Percentiles rank a stretch among this genome's conserved stretches.
phyloP scores from a whole-genome alignment of 2,329 filamentous ascomycete genomes.

The Delphinella strobiligena region DNA sequence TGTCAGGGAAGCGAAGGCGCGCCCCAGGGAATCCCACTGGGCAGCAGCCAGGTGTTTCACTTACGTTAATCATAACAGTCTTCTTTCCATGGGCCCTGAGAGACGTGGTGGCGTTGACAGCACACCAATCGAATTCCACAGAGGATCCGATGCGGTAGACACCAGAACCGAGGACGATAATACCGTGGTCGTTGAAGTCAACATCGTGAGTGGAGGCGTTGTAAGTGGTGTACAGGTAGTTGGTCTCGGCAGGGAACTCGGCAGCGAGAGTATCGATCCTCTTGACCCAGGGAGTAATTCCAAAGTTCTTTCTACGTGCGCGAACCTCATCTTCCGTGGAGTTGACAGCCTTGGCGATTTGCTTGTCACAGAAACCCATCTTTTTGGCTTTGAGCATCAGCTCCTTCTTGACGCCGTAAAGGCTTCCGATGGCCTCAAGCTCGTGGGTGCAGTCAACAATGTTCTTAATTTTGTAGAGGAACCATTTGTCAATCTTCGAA shows the following conservation, averaged over 20 bases:
- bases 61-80: slow-evolving; percentile 84
- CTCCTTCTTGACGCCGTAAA: slow-evolving; percentile 79
- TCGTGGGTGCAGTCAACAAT: slow-evolving; percentile 83
- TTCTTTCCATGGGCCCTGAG: slow-evolving; percentile 83
- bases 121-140: slow-evolving; percentile 98
- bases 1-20: too few species aligned
- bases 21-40: too few species aligned
- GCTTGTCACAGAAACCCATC: slow-evolving; percentile 91
- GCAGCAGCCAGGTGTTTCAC: slow-evolving; percentile 4
- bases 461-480: slow-evolving; percentile 95
- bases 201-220: slow-evolving; percentile 92
- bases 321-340: slow-evolving; percentile 84
- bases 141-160: slow-evolving; percentile 97
- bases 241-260: slow-evolving; percentile 88
- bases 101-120: slow-evolving; percentile 76
- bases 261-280: slow-evolving; percentile 95
- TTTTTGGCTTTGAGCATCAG: slow-evolving; percentile 88
- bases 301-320: slow-evolving; percentile 70
- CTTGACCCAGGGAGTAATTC: slow-evolving; percentile 92
- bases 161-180: slow-evolving; percentile 79
- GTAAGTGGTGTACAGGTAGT: slow-evolving; percentile 80
- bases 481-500: slow-evolving; percentile 99
- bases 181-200: slow-evolving; percentile 83
- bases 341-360: slow-evolving; percentile 78
- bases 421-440: slow-evolving; percentile 69